Conservation (phyloP, 2,329 filamentous ascomycete genomes). For the Apiospora sp. region DNA sequence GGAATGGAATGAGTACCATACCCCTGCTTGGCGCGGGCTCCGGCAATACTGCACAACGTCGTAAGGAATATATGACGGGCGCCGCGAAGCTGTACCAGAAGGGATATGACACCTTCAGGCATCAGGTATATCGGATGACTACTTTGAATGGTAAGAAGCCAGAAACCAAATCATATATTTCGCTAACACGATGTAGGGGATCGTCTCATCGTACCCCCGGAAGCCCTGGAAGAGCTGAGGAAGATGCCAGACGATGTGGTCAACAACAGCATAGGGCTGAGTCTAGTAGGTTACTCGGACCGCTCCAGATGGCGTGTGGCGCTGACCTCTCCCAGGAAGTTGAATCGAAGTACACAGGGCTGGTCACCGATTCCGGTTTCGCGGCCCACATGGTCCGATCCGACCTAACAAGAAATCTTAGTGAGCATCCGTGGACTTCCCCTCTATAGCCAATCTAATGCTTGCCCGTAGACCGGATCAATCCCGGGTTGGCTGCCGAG, state of each 20-base stretch:
- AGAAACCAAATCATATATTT: neutral
- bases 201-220: constrained; percentile 39
- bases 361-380: constrained; percentile 29
- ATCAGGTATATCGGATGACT: constrained; percentile 35
- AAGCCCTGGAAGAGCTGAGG: constrained; percentile 40
- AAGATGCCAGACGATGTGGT: constrained; percentile 40
- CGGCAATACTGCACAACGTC: constrained; percentile 34
- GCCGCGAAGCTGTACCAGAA: constrained; percentile 35
- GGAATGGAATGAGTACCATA: neutral
- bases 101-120: constrained; percentile 35
- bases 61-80: constrained; percentile 34
- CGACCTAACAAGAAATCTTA: constrained; percentile 35
- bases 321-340: constrained; percentile 27
- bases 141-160: constrained; percentile 33
- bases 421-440: constrained; percentile 28
- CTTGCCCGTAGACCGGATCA: constrained; percentile 41
- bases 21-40: constrained; percentile 35
- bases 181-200: constrained; percentile 34
- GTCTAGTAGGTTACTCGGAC: constrained; percentile 1
- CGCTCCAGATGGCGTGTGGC: neutral
- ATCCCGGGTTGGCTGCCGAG: constrained; percentile 48
- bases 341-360: constrained; percentile 31
- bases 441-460: neutral
- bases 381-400: constrained; percentile 33
- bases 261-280: constrained; percentile 32